Evolutionary conservation across 139 green algal species (phyloP).

Genomic region (Parachlorella kessleri): DNA sequence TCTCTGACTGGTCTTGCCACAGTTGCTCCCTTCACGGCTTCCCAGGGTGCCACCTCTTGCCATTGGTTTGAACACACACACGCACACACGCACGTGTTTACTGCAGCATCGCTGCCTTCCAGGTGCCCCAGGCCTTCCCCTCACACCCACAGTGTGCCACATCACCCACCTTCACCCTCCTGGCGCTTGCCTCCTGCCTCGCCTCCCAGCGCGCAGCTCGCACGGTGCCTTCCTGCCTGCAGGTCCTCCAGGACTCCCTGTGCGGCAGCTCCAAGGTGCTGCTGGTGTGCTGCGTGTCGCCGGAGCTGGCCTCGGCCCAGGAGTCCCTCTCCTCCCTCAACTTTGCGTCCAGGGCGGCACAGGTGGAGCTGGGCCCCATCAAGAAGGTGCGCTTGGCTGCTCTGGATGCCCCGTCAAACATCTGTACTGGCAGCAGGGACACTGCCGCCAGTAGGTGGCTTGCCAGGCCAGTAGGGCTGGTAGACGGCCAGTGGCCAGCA

Average conservation of each 20-base stretch:
- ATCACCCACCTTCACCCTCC: background rate
- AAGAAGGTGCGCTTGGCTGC: background rate
- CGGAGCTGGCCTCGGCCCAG: constrained; percentile 40
- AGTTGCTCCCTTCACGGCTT: too few species aligned
- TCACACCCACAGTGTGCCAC: too few species aligned
- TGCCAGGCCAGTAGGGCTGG: background rate
- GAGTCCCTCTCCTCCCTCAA: constrained; percentile 75
- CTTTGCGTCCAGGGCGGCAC: constrained; percentile 63
- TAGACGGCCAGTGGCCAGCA: background rate
- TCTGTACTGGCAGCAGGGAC: background rate
- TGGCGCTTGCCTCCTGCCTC: background rate
- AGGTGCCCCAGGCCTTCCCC: too few species aligned
- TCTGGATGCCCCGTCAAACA: too few species aligned
- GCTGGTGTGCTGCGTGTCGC: constrained; percentile 66
- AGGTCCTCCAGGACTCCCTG: constrained; percentile 46
- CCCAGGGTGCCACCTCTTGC: too few species aligned
- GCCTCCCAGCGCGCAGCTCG: background rate
- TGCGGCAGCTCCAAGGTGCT: constrained; percentile 57
- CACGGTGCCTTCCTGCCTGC: background rate
- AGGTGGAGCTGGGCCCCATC: constrained; percentile 26
- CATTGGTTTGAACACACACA: too few species aligned
- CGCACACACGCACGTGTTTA: too few species aligned
- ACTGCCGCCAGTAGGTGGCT: background rate
- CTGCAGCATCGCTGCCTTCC: too few species aligned
- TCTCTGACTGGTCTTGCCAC: too few species aligned